phyloP scores from a whole-genome alignment of 495 filamentous ascomycete genomes.

The Neurospora sp. region DNA sequence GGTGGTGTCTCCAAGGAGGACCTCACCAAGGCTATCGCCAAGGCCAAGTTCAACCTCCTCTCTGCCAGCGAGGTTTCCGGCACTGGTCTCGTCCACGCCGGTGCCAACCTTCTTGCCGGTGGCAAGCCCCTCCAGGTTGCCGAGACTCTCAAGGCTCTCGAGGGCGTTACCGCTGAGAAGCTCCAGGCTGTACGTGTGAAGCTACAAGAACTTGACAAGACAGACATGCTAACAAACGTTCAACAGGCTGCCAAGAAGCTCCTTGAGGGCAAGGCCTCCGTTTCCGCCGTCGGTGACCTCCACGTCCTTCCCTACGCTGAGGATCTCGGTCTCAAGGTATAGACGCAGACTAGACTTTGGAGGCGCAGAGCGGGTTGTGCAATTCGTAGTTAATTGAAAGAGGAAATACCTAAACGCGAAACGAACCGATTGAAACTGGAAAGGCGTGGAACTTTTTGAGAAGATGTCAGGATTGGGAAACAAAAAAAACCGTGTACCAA shows the following conservation, averaged over 20 bases:
- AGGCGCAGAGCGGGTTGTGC: not conserved
- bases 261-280: constrained; percentile 77
- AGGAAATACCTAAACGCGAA: constrained; percentile 3
- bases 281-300: constrained; percentile 81
- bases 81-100: constrained; percentile 49
- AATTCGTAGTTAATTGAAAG: constrained; percentile 1
- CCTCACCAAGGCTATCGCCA: constrained; percentile 79
- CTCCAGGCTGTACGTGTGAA: constrained; percentile 68
- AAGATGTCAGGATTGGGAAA: not conserved
- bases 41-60: constrained; percentile 87
- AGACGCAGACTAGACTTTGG: constrained; percentile 29
- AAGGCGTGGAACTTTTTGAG: not conserved
- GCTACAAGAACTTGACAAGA: not conserved
- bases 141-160: constrained; percentile 68
- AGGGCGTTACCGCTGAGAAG: constrained; percentile 69
- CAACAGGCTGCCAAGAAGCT: constrained; percentile 71
- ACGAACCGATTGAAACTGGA: not conserved
- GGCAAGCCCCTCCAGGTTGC: constrained; percentile 80
- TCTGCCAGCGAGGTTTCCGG: constrained; percentile 73
- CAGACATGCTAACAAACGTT: constrained; percentile 13
- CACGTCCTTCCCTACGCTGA: constrained; percentile 82
- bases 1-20: constrained; percentile 72
- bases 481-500: not conserved
- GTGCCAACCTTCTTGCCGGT: constrained; percentile 54
- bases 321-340: constrained; percentile 89